Percentiles rank a stretch among this genome's conserved stretches.
Conservation (phyloP, 805 yeast species). For the Cyberlindnera nakhonratchasimensis region DNA sequence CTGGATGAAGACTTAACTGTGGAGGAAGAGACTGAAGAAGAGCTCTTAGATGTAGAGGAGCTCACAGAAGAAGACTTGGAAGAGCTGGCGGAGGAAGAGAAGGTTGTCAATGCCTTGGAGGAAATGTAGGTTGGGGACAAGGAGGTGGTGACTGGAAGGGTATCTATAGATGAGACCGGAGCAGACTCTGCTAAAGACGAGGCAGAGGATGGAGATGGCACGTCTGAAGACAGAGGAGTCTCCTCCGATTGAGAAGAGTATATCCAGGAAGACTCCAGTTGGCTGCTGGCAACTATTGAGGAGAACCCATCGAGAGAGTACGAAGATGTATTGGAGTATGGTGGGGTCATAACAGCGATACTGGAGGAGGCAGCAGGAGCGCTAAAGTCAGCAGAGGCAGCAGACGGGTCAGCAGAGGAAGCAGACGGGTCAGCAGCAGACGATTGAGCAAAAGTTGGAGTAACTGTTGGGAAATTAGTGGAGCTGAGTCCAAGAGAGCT, state of each 20-base stretch:
- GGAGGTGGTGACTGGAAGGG: too few species aligned
- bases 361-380: constrained; percentile 6
- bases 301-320: too few species aligned
- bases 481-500: constrained; percentile 1
- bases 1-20: background rate
- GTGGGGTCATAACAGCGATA: too few species aligned
- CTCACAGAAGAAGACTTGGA: background rate
- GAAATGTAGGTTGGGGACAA: background rate
- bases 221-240: too few species aligned
- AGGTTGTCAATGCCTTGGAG: background rate
- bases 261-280: too few species aligned
- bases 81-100: background rate
- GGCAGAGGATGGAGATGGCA: too few species aligned
- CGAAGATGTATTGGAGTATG: too few species aligned
- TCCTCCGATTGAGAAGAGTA: too few species aligned
- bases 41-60: background rate
- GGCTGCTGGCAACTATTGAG: too few species aligned
- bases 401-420: background rate
- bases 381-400: constrained; percentile 2
- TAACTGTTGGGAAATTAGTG: constrained; percentile 6
- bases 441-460: constrained; percentile 6
- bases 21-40: constrained; percentile 10
- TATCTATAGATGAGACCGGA: too few species aligned
- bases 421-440: constrained; percentile 2
- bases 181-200: too few species aligned